Conservation (phyloP, 805 yeast genomes). For the Zygosaccharomyces siamensis region DNA sequence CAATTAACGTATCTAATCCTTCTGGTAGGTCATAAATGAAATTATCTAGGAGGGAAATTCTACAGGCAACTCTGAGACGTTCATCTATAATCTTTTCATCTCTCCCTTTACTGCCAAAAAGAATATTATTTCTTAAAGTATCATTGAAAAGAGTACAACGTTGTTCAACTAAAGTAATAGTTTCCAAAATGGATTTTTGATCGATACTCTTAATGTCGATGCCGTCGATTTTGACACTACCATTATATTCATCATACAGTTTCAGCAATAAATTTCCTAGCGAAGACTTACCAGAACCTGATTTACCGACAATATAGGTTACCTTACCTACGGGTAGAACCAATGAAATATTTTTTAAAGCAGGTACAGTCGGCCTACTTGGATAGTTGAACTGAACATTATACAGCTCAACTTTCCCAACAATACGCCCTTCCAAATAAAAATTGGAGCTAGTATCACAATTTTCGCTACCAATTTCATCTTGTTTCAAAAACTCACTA, state of each 20-base stretch:
- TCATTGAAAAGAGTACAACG: slow-evolving; percentile 60
- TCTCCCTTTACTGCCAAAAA: slow-evolving; percentile 39
- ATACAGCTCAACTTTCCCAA: slow-evolving; percentile 42
- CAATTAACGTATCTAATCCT: slow-evolving; percentile 52
- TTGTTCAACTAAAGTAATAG: slow-evolving; percentile 73
- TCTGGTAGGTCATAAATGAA: slow-evolving; percentile 46
- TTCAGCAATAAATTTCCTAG: slow-evolving; percentile 57
- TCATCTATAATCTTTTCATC: slow-evolving; percentile 22
- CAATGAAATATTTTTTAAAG: slow-evolving; percentile 46
- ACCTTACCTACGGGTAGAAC: slow-evolving; percentile 42
- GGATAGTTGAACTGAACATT: slow-evolving; percentile 64
- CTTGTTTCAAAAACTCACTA: slow-evolving; percentile 35
- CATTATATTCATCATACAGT: slow-evolving; percentile 50
- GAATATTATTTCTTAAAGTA: slow-evolving; percentile 58
- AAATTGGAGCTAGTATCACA: neutral
- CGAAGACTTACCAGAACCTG: slow-evolving; percentile 95
- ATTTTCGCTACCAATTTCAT: neutral
- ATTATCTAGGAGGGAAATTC: slow-evolving; percentile 48
- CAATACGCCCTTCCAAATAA: slow-evolving; percentile 15
- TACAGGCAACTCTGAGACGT: slow-evolving; percentile 41
- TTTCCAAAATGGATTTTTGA: slow-evolving; percentile 50
- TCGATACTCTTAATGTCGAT: slow-evolving; percentile 41
- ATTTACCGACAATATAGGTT: slow-evolving; percentile 73
- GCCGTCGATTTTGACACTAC: slow-evolving; percentile 57
- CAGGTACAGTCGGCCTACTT: slow-evolving; percentile 44